These are phyloP conservation scores for Rhinocladiella similis DNA, from an alignment of 2,329 filamentous ascomycete species.

Conservation along the genomic window DNA sequence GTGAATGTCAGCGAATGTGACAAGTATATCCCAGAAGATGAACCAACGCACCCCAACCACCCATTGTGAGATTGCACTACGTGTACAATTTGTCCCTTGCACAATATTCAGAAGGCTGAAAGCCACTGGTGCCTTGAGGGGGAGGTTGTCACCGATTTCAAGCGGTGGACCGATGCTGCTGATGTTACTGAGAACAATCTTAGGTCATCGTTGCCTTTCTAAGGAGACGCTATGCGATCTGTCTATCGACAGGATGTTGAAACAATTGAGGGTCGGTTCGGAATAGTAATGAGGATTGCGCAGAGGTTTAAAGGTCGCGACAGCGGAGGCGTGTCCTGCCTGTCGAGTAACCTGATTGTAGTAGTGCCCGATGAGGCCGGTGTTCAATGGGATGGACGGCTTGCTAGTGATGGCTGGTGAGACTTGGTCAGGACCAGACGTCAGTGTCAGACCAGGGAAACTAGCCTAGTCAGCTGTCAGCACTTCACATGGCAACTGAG, in stretches of 20 bases:
- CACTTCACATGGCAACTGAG: background rate
- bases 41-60: constrained; percentile 21
- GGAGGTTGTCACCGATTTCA: background rate
- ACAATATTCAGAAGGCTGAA: background rate
- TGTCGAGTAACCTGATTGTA: background rate
- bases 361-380: background rate
- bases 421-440: background rate
- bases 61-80: constrained; percentile 11
- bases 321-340: background rate
- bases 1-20: background rate
- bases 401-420: background rate
- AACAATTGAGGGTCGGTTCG: too few relatives aligned
- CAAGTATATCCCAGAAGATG: background rate
- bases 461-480: background rate
- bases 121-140: background rate
- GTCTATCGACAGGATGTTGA: background rate
- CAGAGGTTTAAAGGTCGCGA: background rate
- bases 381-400: background rate
- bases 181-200: background rate
- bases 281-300: background rate
- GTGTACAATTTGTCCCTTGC: background rate
- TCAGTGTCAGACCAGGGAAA: background rate
- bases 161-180: background rate
- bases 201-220: background rate
- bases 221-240: background rate